phyloP scores from a whole-genome alignment of 2,329 filamentous ascomycete species.

The Aphanoascus verrucosus region DNA sequence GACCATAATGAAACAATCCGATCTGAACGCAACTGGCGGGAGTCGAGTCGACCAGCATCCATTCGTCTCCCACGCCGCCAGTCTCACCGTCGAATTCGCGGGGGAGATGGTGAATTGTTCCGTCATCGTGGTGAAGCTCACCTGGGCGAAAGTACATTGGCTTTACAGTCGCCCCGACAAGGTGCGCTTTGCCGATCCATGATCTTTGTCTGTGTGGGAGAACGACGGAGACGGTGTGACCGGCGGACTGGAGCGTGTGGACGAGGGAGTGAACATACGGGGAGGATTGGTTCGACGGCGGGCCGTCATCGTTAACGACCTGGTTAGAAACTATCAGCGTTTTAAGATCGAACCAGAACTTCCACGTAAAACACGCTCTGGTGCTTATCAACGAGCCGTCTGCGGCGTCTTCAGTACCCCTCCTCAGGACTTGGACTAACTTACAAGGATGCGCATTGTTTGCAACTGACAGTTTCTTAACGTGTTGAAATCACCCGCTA shows the following conservation, averaged over 20 bases:
- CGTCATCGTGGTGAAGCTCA: slow-evolving; percentile 52
- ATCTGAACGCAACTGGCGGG: slow-evolving; percentile 75
- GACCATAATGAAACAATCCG: slow-evolving; percentile 68
- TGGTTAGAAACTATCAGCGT: slow-evolving; percentile 18
- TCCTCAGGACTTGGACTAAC: slow-evolving; percentile 15
- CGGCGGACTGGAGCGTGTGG: slow-evolving; percentile 57
- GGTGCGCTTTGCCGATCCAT: slow-evolving; percentile 97
- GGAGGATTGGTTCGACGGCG: slow-evolving; percentile 64
- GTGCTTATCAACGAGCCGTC: not conserved
- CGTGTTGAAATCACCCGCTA: not conserved
- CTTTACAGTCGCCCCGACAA: slow-evolving; percentile 78
- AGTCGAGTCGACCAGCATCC: slow-evolving; percentile 71
- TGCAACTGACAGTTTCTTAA: not conserved
- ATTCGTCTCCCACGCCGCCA: slow-evolving; percentile 54
- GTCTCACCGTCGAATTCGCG: slow-evolving; percentile 43
- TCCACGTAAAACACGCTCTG: not conserved
- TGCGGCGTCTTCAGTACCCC: not conserved
- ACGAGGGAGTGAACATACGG: slow-evolving; percentile 71
- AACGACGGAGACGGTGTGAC: slow-evolving; percentile 82
- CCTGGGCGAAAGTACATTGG: slow-evolving; percentile 71
- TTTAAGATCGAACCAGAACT: not conserved
- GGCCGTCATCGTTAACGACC: slow-evolving; percentile 64
- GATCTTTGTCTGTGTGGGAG: slow-evolving; percentile 85
- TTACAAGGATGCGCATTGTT: slow-evolving; percentile 45
- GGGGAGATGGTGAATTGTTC: slow-evolving; percentile 54